Conservation (phyloP, 139 green algal species). For the Tetradesmus obliquus region DNA sequence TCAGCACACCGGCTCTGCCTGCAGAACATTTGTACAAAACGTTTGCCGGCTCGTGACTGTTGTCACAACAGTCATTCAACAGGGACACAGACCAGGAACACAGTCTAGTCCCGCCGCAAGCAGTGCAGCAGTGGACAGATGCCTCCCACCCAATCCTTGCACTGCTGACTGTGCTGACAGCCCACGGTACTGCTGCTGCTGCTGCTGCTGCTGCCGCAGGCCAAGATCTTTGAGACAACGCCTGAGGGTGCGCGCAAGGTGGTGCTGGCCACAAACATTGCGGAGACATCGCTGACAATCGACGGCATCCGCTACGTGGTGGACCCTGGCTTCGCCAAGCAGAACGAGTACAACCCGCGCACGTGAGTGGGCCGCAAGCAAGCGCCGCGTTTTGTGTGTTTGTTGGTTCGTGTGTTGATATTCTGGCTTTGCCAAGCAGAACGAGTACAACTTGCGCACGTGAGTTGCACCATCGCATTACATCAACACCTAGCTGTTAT, state of each 20-base stretch:
- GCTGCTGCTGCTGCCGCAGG: constrained; percentile 58
- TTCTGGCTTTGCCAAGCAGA: constrained; percentile 96
- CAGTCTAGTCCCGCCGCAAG: no score
- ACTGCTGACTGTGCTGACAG: no score
- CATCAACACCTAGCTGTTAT: no score
- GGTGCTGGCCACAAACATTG: constrained; percentile 99
- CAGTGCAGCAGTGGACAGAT: no score
- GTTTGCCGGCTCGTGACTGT: no score
- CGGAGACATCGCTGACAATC: constrained; percentile 97
- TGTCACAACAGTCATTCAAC: no score
- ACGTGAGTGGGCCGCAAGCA: constrained; percentile 45
- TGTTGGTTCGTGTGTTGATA: no score
- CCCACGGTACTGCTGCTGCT: not conserved
- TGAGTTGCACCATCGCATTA: not conserved
- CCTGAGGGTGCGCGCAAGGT: constrained; percentile 92
- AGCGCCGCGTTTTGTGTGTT: no score
- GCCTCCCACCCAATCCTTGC: no score
- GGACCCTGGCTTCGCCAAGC: constrained; percentile 97
- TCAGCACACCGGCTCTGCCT: no score
- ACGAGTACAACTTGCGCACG: constrained; percentile 94
- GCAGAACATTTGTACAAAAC: no score
- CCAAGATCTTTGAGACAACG: constrained; percentile 98
- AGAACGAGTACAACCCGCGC: constrained; percentile 97
- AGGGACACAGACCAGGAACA: no score
- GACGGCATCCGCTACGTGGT: constrained; percentile 98